Evolutionary conservation across 1,139 yeast genomes (phyloP).

Genomic region (Pichia sp.): DNA sequence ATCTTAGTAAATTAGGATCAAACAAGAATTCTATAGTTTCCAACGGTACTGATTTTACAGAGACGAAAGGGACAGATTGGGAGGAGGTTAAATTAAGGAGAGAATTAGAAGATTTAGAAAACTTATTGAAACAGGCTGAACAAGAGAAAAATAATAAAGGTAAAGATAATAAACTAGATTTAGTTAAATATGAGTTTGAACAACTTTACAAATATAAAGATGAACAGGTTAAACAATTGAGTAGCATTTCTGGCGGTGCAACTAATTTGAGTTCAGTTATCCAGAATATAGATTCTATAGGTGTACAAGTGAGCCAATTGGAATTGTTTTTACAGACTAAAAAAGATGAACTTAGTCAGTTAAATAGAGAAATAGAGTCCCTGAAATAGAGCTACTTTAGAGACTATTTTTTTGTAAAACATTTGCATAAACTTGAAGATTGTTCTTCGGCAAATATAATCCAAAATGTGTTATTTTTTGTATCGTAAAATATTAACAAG

Average conservation of each 20-base stretch:
- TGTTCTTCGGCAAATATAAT: too few species aligned
- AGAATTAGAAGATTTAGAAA: constrained; percentile 68
- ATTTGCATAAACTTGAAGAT: too few species aligned
- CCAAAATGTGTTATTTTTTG: background rate
- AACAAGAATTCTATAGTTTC: constrained; percentile 23
- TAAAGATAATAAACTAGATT: constrained; percentile 35
- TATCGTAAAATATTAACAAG: too few species aligned
- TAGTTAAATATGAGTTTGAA: constrained; percentile 67
- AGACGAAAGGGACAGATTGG: constrained; percentile 75
- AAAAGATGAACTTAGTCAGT: constrained; percentile 42
- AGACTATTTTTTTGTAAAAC: too few species aligned
- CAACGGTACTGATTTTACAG: constrained; percentile 31
- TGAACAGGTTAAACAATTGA: constrained; percentile 35
- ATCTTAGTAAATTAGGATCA: constrained; percentile 39
- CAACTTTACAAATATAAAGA: constrained; percentile 73
- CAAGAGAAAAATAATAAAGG: constrained; percentile 42
- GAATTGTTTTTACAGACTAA: constrained; percentile 50
- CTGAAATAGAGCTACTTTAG: constrained; percentile 11
- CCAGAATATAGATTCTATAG: constrained; percentile 58
- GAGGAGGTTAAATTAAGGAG: constrained; percentile 80
- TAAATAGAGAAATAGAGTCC: constrained; percentile 39
- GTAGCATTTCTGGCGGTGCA: constrained; percentile 11
- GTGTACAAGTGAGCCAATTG: constrained; percentile 56
- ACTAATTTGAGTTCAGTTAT: constrained; percentile 39
- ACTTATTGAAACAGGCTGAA: constrained; percentile 54